These are phyloP conservation scores for Coemansia sp. DNA, from an alignment of 192 early-diverging fungal genomes.

Conservation along the genomic window DNA sequence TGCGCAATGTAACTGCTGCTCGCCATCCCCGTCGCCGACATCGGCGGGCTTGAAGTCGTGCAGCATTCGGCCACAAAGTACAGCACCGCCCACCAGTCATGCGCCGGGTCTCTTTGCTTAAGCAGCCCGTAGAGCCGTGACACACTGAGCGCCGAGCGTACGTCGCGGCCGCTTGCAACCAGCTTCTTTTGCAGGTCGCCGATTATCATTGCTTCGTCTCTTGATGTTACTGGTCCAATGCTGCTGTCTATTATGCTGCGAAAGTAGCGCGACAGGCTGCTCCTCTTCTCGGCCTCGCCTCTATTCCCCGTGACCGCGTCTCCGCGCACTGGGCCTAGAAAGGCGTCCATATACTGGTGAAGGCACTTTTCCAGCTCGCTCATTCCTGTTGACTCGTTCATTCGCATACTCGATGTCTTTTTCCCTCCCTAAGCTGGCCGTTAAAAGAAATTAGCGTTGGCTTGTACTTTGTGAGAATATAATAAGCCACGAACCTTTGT, in stretches of 20 bases:
- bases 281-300: constrained; percentile 25
- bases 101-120: constrained; percentile 29
- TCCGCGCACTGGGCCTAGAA: constrained; percentile 20
- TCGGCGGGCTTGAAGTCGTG: background rate
- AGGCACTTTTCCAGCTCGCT: constrained; percentile 41
- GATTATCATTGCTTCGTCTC: constrained; percentile 27
- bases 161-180: constrained; percentile 6
- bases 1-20: constrained; percentile 4
- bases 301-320: constrained; percentile 8
- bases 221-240: constrained; percentile 18
- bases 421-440: background rate
- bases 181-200: constrained; percentile 48
- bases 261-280: constrained; percentile 27
- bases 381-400: background rate
- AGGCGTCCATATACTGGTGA: constrained; percentile 45
- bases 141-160: constrained; percentile 33
- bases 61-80: constrained; percentile 48
- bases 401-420: background rate
- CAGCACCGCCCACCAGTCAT: constrained; percentile 53
- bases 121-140: constrained; percentile 31
- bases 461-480: too few species aligned
- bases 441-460: constrained; percentile 5
- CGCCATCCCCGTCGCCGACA: background rate
- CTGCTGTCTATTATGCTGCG: constrained; percentile 47
- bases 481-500: too few species aligned